These are phyloP conservation scores for Aspergillus tanneri DNA, from an alignment of 2,329 filamentous ascomycete genomes.

Conservation along the genomic window DNA sequence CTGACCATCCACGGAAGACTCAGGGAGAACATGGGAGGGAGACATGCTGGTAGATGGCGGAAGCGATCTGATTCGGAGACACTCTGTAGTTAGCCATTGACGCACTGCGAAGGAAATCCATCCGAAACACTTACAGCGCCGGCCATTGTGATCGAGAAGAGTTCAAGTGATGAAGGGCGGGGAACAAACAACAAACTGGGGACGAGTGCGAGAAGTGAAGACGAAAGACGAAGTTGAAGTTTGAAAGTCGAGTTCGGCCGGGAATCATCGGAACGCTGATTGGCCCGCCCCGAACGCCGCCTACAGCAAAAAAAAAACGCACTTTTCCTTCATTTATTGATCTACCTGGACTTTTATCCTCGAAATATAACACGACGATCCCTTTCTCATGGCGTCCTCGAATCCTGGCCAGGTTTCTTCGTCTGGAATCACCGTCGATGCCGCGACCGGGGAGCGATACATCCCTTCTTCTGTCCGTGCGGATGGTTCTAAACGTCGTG, in stretches of 20 bases:
- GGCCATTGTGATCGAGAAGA: slow-evolving; percentile 54
- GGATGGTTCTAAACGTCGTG: slow-evolving; percentile 87
- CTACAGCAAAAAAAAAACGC: slow-evolving; percentile 8
- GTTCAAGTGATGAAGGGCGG: slow-evolving; percentile 23
- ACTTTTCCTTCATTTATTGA: not conserved
- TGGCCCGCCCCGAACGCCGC: slow-evolving; percentile 26
- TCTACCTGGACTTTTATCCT: not conserved
- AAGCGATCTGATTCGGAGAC: slow-evolving; percentile 46
- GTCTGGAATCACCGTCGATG: slow-evolving; percentile 75
- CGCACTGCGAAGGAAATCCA: slow-evolving; percentile 4
- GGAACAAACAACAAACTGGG: slow-evolving; percentile 21
- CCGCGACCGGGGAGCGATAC: slow-evolving; percentile 73
- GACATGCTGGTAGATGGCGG: slow-evolving; percentile 62
- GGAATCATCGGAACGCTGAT: slow-evolving; percentile 42
- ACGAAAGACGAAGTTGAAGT: slow-evolving; percentile 31
- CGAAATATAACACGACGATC: not conserved
- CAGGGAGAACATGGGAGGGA: slow-evolving; percentile 20
- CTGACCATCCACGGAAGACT: too few relatives aligned
- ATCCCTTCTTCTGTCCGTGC: slow-evolving; percentile 85
- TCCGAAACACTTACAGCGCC: slow-evolving; percentile 48
- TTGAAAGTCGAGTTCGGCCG: slow-evolving; percentile 27
- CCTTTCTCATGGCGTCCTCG: slow-evolving; percentile 48
- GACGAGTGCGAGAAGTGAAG: slow-evolving; percentile 15
- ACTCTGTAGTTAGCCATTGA: slow-evolving; percentile 30
- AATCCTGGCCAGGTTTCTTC: slow-evolving; percentile 36